Evolutionary conservation across 1,139 yeast species (phyloP).

Genomic region (Komagataea norvegica): DNA sequence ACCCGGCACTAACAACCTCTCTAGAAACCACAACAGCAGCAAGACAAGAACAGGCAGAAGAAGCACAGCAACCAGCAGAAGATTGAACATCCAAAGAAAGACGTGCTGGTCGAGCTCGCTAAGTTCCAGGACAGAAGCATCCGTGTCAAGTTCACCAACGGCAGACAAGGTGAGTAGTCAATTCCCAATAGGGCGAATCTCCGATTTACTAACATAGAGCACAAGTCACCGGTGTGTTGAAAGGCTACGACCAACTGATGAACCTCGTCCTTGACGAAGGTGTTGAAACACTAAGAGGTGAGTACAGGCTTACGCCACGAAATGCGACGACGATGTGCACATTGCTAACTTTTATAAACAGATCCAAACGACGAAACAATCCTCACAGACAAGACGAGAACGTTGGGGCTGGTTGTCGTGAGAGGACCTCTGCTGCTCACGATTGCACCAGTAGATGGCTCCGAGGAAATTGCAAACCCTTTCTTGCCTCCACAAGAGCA

Average conservation of each 20-base stretch:
- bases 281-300: conserved; percentile 59
- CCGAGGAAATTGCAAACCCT: conserved; percentile 73
- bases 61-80: conserved; percentile 34
- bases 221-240: conserved; percentile 66
- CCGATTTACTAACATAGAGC: conserved; percentile 3
- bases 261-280: conserved; percentile 87
- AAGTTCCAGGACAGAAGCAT: conserved; percentile 72
- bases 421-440: conserved; percentile 83
- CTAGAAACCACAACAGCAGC: conserved; percentile 10
- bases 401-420: conserved; percentile 71
- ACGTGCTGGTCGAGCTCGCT: conserved; percentile 79
- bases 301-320: too few species aligned
- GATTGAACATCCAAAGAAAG: conserved; percentile 75
- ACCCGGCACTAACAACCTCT: conserved; percentile 16
- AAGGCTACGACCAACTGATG: conserved; percentile 91
- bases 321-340: too few species aligned
- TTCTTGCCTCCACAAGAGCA: conserved; percentile 26
- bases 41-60: conserved; percentile 31
- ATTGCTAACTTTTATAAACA: too few species aligned
- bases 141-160: conserved; percentile 83
- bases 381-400: conserved; percentile 50
- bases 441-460: conserved; percentile 81
- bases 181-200: background rate
- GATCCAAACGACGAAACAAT: conserved; percentile 60
- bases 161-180: conserved; percentile 45